Percentiles rank a stretch among this genome's conserved stretches.
Evolutionary conservation across 805 yeast genomes (phyloP).

Genomic region (Metschnikowia kofuensis): DNA sequence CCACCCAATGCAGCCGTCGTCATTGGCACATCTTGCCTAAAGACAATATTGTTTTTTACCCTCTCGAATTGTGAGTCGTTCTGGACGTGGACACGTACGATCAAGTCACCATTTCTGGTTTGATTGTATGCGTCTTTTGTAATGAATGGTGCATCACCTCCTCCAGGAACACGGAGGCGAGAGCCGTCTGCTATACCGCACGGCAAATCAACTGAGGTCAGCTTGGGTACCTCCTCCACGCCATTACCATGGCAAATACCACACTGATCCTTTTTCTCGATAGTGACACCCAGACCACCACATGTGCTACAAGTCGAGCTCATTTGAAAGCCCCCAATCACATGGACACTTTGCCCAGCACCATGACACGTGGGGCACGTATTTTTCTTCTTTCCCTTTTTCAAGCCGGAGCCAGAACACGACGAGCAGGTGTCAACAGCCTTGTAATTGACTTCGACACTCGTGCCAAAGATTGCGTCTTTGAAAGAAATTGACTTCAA

Average conservation of each 20-base stretch:
- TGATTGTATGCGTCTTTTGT: conserved; percentile 69
- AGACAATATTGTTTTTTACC: conserved; percentile 61
- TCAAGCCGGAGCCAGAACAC: conserved; percentile 85
- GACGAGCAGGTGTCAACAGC: conserved; percentile 74
- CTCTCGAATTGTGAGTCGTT: conserved; percentile 72
- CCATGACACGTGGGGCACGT: conserved; percentile 92
- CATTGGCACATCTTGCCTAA: conserved; percentile 70
- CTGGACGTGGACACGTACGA: conserved; percentile 73
- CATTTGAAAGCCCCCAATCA: conserved; percentile 95
- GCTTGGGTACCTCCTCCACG: conserved; percentile 61
- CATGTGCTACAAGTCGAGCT: conserved; percentile 87
- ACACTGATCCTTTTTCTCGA: conserved; percentile 70
- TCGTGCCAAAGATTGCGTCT: conserved; percentile 82
- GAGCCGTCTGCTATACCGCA: conserved; percentile 87
- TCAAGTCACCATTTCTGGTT: conserved; percentile 80
- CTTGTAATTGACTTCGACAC: conserved; percentile 62
- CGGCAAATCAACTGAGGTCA: conserved; percentile 83
- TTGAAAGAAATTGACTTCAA: conserved; percentile 72
- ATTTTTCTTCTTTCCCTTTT: conserved; percentile 65
- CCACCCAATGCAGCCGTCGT: conserved; percentile 98
- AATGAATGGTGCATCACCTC: conserved; percentile 83
- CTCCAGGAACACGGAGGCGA: conserved; percentile 77
- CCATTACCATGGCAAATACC: conserved; percentile 86
- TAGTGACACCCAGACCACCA: conserved; percentile 82
- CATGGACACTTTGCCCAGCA: conserved; percentile 84